Base-by-base conservation (phyloP, 164 flowering plant genomes). In the Cinnamomum micranthum region DNA sequence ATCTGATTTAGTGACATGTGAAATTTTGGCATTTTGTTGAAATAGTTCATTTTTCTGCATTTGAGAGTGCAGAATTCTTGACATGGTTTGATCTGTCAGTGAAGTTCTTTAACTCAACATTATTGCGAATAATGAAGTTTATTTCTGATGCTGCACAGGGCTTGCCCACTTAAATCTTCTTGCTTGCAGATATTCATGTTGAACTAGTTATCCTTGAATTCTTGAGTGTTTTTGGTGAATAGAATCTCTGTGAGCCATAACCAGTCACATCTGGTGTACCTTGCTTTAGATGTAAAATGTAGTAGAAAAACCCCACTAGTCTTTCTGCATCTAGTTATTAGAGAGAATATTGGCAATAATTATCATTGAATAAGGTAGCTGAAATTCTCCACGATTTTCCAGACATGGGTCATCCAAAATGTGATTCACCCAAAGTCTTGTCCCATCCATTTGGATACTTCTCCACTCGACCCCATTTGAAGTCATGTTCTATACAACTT, bases 1-100 rank as follows among this genome's bases (percentile, higher is more conserved):
- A 55, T 75, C 63, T 59, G 17, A 59, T 69, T 68, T 19, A 27
- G 3, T 25, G 65, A 25, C 52, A 70, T 70, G 69, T 70, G 69
- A 28, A 75, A 50, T 69, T 75, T 75, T 73, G 75, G 31, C 24
- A 35, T 47, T 6, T 17, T 73, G 15, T 64, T n/a, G 35, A 72
- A 41, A 41, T 12, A 1, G 24, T 25, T 72, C 52, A 72, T 35
- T 62, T 25, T 41, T 23, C 50, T 72, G 68, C 25, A 22, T 50
- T 64, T 63, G 59, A 20, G 28, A 71, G 74, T 58, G 52, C 50
- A 31, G 51, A 31, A 71, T 55, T 7, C 55, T 27, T 33, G 50
- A 33, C 17, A 67, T 67, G 69, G 41, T 31, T 67, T 67, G 20
- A 28, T 67, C 69, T 17, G 33, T 28, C 28, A 31, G 6, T 28